Evolutionary conservation across 169 alveolate genomes (phyloP), one percentile per base, ranked within the genome.

Genomic region (Eimeria acervulina): DNA sequence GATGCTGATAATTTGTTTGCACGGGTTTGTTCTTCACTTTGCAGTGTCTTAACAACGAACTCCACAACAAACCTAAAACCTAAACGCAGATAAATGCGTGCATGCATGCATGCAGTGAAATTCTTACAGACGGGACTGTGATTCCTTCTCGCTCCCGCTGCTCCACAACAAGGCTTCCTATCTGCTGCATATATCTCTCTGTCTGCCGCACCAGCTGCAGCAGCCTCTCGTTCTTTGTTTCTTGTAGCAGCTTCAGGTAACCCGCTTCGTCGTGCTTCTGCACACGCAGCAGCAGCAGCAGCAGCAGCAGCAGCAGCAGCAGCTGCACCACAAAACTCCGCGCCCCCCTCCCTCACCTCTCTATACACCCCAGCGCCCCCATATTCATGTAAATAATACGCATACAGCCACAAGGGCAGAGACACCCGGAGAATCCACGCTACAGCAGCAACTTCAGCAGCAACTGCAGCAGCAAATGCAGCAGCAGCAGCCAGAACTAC

Each of bases 201-300:
- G 99, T 99, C 93, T 99, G 99, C 72, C 98, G 98, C 83, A 99
- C 98, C 74, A 99, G 97, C 90, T 98, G 98, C 84, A 98, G 97
- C 42, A 99, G 95, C 94, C 99, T 97, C 36, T 98, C 98, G 95
- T 98, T 98, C 97, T 99, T 99, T 23, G 99, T 98, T 68, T 98
- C 98, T 78, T 98, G 97, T 33, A 99, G 90, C 95, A 99, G 94
- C 66, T 98, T 97, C 17, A 98, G 94, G 97, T 99, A 99, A 12
- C 97, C 99, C 38, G 98, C 99, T 96, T 98, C 98, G 84, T 99
- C 98, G 95, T 98, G 98, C 44, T 98, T 99, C 96, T 95, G 95
- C 36, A 26, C 40, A n/a, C 28, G 26, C n/a, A n/a, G 28, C 70
- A 38, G 23, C 31, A 44, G 38, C 28, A 23, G 66, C 59, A 70